Evolutionary conservation across 441 rosid species (phyloP).

Genomic region (Euphorbia celastroides): DNA sequence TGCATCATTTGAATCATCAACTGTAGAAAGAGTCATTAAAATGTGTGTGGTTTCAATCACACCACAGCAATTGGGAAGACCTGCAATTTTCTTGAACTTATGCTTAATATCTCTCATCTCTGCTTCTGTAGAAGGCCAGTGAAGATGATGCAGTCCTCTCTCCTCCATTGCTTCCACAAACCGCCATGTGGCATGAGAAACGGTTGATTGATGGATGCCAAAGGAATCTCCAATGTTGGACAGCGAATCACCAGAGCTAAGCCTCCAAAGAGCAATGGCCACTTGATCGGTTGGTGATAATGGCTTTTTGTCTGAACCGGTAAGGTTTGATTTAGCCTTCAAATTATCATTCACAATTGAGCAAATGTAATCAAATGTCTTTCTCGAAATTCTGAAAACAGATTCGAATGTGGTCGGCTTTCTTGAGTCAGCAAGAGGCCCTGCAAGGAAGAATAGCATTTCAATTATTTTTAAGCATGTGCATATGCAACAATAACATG

Average conservation of each 20-base stretch:
- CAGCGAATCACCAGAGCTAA: constrained; percentile 84
- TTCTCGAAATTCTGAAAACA: constrained; percentile 65
- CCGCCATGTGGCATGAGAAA: constrained; percentile 89
- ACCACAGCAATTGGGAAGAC: constrained; percentile 84
- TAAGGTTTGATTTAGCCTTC: constrained; percentile 47
- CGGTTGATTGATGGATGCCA: constrained; percentile 78
- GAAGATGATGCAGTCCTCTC: constrained; percentile 63
- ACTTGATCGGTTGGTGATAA: constrained; percentile 66
- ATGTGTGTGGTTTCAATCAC: constrained; percentile 74
- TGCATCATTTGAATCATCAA: constrained; percentile 53
- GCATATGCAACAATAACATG: constrained; percentile 1
- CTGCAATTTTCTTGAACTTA: constrained; percentile 65
- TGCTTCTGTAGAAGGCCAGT: constrained; percentile 60
- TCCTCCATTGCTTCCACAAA: constrained; percentile 93
- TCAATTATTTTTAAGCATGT: constrained; percentile 7
- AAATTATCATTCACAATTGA: constrained; percentile 65
- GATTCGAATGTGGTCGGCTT: constrained; percentile 54
- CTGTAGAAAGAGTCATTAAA: constrained; percentile 65
- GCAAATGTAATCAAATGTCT: constrained; percentile 69
- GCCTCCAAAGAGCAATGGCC: constrained; percentile 84
- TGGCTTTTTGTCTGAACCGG: constrained; percentile 50
- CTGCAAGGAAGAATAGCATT: constrained; percentile 21
- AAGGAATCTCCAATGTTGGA: constrained; percentile 62
- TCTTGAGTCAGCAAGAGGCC: constrained; percentile 35
- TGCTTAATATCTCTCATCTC: constrained; percentile 53